A percentile compares a stretch with the other conserved stretches of the same genome.
Conservation (phyloP, 441 rosid species). For the Eruca vesicaria region DNA sequence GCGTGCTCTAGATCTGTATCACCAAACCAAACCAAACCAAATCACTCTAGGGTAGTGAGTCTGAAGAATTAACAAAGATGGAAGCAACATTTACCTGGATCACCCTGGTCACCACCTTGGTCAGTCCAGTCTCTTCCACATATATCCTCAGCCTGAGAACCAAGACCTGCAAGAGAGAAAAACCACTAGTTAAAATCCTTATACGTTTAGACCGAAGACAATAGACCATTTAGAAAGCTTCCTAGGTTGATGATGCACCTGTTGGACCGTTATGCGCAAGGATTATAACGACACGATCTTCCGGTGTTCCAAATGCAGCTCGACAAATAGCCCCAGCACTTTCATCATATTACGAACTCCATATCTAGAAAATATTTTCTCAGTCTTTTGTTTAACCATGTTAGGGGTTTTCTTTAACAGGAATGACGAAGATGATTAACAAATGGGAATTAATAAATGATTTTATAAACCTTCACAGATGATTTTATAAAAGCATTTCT, state of each 20-base stretch:
- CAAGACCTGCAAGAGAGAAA: slow-evolving; percentile 61
- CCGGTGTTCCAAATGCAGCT: slow-evolving; percentile 61
- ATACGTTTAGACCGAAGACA: neutral
- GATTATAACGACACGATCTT: slow-evolving; percentile 68
- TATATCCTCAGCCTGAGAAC: slow-evolving; percentile 66
- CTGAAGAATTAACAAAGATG: neutral
- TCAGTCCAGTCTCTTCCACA: slow-evolving; percentile 80
- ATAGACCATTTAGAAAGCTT: slow-evolving; percentile 8
- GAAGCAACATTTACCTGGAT: slow-evolving; percentile 59
- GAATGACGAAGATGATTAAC: too few species aligned
- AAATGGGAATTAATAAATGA: too few species aligned
- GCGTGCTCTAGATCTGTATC: slow-evolving; percentile 81
- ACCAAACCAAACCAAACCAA: slow-evolving; percentile 1
- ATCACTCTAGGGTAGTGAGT: neutral
- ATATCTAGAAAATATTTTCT: slow-evolving; percentile 55
- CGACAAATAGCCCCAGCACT: slow-evolving; percentile 61
- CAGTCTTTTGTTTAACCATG: too few species aligned
- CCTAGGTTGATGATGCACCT: slow-evolving; percentile 41
- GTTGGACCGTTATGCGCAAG: slow-evolving; percentile 94
- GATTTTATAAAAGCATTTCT: too few species aligned
- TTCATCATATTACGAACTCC: slow-evolving; percentile 68
- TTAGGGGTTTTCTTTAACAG: too few species aligned
- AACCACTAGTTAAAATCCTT: neutral
- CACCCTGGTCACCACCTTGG: slow-evolving; percentile 88
- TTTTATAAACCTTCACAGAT: too few species aligned